Evolutionary conservation across 768 basidiomycete species (phyloP).

Genomic region (Cyclocybe cylindracea): DNA sequence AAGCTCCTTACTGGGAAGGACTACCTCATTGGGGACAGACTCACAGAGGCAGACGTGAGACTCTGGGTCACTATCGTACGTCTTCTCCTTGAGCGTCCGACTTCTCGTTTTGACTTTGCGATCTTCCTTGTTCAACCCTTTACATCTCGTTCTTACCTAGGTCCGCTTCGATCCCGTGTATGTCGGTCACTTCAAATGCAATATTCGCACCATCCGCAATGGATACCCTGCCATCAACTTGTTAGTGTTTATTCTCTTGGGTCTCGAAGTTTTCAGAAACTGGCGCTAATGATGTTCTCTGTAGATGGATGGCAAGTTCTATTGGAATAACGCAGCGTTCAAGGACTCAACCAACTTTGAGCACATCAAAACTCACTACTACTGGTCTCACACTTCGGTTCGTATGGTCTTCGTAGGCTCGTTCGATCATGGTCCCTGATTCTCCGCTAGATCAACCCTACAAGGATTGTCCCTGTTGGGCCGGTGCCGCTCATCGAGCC

Average conservation of each 20-base stretch:
- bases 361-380: conserved; percentile 82
- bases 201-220: conserved; percentile 79
- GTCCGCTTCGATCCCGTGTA: conserved; percentile 92
- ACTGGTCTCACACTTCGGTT: conserved; percentile 59
- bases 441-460: conserved; percentile 82
- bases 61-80: conserved; percentile 90
- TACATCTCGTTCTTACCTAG: conserved; percentile 31
- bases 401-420: conserved; percentile 9
- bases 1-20: conserved; percentile 74
- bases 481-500: conserved; percentile 71
- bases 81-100: conserved; percentile 5
- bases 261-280: background rate
- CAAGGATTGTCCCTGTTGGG: conserved; percentile 74
- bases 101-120: background rate
- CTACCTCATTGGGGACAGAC: conserved; percentile 77
- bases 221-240: conserved; percentile 84
- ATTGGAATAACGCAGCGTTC: conserved; percentile 92
- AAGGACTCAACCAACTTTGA: conserved; percentile 85
- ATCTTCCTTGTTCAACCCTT: background rate
- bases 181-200: conserved; percentile 93
- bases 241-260: conserved; percentile 29
- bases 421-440: background rate
- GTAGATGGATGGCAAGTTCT: conserved; percentile 83
- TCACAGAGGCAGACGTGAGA: conserved; percentile 86
- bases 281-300: background rate